Evolutionary conservation across 2,329 filamentous ascomycete species (phyloP).

Genomic region (Exophiala viscosa): DNA sequence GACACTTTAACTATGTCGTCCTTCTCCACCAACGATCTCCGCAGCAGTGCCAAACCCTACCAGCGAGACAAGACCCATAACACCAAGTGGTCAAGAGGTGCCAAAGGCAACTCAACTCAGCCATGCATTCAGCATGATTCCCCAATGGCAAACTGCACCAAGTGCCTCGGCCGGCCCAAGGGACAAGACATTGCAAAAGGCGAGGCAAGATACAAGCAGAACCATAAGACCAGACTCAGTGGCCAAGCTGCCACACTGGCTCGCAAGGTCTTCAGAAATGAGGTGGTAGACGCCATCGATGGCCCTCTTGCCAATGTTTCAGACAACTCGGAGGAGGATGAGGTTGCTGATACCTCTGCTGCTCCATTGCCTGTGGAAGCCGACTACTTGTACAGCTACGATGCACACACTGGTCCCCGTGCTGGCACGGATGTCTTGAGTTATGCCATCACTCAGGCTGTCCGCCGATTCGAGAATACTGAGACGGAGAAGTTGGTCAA

Average conservation of each 20-base stretch:
- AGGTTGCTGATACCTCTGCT: conserved; percentile 38
- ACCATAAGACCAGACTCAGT: conserved; percentile 14
- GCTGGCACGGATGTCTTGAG: conserved; percentile 57
- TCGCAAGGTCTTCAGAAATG: conserved; percentile 32
- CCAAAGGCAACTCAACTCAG: conserved; percentile 14
- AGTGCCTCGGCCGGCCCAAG: conserved; percentile 25
- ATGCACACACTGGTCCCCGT: conserved; percentile 47
- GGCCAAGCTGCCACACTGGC: conserved; percentile 21
- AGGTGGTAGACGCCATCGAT: conserved; percentile 35
- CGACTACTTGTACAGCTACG: conserved; percentile 54
- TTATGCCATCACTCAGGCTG: conserved; percentile 54
- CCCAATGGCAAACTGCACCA: conserved; percentile 19
- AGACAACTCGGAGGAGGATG: conserved; percentile 33
- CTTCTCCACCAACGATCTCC: conserved; percentile 44
- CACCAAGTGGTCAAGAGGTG: conserved; percentile 40
- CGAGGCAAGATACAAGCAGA: conserved; percentile 15
- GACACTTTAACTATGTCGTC: neutral
- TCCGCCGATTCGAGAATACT: conserved; percentile 57
- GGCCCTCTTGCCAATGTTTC: conserved; percentile 24
- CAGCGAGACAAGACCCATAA: conserved; percentile 39
- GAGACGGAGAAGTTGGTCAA: conserved; percentile 60
- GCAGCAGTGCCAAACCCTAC: conserved; percentile 50
- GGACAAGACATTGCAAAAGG: conserved; percentile 8
- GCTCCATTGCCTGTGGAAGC: conserved; percentile 47
- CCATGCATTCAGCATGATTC: conserved; percentile 17